phyloP scores from a whole-genome alignment of 345 rosid species.

The Microthlaspi erraticum region DNA sequence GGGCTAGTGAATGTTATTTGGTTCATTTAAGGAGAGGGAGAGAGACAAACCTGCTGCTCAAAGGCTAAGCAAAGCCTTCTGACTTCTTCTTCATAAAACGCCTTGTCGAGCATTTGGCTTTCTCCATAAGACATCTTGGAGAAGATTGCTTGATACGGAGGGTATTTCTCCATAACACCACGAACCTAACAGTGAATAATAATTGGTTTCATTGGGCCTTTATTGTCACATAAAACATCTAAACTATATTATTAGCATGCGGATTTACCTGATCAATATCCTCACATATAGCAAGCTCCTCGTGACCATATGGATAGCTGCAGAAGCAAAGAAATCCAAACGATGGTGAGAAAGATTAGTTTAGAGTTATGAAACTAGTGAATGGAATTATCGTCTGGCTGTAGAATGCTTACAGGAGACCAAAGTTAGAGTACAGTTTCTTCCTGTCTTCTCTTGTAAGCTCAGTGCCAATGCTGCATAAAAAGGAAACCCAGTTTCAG shows the following conservation, averaged over 20 bases:
- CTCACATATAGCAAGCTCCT: conserved; percentile 88
- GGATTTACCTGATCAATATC: conserved; percentile 82
- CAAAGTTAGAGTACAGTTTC: conserved; percentile 93
- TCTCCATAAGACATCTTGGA: conserved; percentile 90
- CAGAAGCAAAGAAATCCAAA: conserved; percentile 18
- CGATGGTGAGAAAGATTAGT: conserved; percentile 25
- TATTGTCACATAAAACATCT: too few species aligned
- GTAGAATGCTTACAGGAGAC: conserved; percentile 66
- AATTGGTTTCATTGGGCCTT: background rate
- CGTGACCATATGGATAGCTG: conserved; percentile 88
- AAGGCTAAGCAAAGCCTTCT: conserved; percentile 97
- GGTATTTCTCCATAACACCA: conserved; percentile 86
- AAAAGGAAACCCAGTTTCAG: background rate
- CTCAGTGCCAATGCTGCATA: conserved; percentile 94
- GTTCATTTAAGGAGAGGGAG: background rate
- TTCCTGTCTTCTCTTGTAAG: conserved; percentile 96
- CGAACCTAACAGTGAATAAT: conserved; percentile 65
- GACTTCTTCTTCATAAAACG: conserved; percentile 98
- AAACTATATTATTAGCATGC: conserved; percentile 5
- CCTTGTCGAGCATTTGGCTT: conserved; percentile 98
- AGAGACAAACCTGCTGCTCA: conserved; percentile 86
- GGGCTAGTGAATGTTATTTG: too few species aligned
- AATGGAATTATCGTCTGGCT: background rate
- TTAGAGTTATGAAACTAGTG: background rate
- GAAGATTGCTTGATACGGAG: conserved; percentile 90